These are phyloP conservation scores for Ogataea populi-albae DNA, from an alignment of 805 yeast genomes.

Conservation along the genomic window DNA sequence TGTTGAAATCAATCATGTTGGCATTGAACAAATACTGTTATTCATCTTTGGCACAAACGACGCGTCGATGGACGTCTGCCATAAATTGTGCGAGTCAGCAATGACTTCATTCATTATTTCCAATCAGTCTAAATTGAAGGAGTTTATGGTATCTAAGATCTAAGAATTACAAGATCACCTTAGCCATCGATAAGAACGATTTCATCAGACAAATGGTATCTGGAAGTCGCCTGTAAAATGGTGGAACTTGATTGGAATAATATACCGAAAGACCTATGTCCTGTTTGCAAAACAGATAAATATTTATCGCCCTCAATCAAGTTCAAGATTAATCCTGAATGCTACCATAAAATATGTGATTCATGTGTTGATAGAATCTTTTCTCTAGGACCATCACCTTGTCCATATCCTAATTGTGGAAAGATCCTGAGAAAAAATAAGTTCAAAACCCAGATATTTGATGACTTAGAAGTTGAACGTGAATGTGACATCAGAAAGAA, in stretches of 20 bases:
- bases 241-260: slow-evolving; percentile 35
- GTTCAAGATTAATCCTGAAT: slow-evolving; percentile 92
- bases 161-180: too few species aligned
- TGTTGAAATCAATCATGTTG: too few species aligned
- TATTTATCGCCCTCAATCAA: slow-evolving; percentile 91
- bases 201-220: too few species aligned
- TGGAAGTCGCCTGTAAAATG: slow-evolving; percentile 23
- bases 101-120: too few species aligned
- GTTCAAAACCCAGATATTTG: slow-evolving; percentile 91
- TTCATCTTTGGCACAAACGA: too few species aligned
- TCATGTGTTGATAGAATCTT: slow-evolving; percentile 95
- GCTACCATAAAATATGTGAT: slow-evolving; percentile 97
- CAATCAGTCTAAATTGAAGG: too few species aligned
- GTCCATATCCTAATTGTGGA: slow-evolving; percentile 91
- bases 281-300: slow-evolving; percentile 93
- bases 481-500: slow-evolving; percentile 89
- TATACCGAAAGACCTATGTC: slow-evolving; percentile 61
- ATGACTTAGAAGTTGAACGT: slow-evolving; percentile 82
- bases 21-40: too few species aligned
- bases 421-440: slow-evolving; percentile 81
- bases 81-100: too few species aligned
- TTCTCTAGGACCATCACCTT: slow-evolving; percentile 92
- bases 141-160: too few species aligned
- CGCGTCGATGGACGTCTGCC: too few species aligned
- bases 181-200: too few species aligned